Conservation (phyloP, 495 filamentous ascomycete genomes). For the Penicillium maclennaniae region DNA sequence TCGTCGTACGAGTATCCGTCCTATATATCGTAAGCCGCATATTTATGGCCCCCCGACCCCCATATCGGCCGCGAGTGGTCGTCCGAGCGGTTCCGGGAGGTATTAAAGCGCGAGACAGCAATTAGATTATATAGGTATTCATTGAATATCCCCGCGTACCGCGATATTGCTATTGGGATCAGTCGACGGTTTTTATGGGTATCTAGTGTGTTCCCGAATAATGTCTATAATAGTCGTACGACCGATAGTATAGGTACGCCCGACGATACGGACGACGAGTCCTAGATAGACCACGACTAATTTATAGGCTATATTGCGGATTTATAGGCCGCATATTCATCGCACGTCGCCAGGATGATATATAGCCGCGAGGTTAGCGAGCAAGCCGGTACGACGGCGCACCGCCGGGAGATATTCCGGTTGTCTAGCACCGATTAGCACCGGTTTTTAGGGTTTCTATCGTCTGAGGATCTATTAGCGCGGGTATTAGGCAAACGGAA, state of each 20-base stretch:
- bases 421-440: constrained; percentile 7
- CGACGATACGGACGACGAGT: neutral
- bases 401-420: constrained; percentile 8
- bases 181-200: neutral
- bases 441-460: constrained; percentile 2
- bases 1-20: neutral
- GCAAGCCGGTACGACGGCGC: constrained; percentile 6
- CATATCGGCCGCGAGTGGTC: neutral
- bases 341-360: constrained; percentile 14
- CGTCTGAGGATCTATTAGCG: too few species aligned
- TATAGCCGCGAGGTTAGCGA: constrained; percentile 15
- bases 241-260: neutral
- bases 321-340: constrained; percentile 10
- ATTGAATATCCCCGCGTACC: neutral
- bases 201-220: constrained; percentile 2
- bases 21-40: neutral
- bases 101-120: neutral
- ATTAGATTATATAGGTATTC: neutral
- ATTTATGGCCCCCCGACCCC: neutral
- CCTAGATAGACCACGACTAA: neutral
- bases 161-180: constrained; percentile 1
- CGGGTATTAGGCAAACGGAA: too few species aligned
- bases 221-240: neutral
- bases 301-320: constrained; percentile 8
- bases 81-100: neutral